phyloP scores from a whole-genome alignment of 805 yeast genomes.

The Saturnispora kantuleensis region DNA sequence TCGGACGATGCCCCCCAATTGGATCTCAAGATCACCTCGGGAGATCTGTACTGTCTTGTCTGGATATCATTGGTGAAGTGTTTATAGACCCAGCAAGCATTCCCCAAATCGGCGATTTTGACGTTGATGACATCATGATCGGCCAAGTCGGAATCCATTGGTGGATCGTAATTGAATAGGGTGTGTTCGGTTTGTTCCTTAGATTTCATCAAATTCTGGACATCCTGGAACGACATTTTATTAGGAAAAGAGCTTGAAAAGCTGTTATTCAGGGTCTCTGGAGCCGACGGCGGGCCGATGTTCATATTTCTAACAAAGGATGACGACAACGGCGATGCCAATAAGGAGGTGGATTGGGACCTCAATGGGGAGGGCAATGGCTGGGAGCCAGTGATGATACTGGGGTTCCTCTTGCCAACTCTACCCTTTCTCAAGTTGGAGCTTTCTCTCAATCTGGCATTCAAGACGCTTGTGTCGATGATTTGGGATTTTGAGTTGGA shows the following conservation, averaged over 20 bases:
- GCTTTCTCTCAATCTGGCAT: constrained; percentile 11
- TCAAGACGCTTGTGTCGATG: constrained; percentile 10
- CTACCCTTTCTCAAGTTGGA: constrained; percentile 26
- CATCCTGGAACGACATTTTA: constrained; percentile 21
- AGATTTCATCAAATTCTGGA: constrained; percentile 33
- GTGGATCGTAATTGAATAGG: constrained; percentile 24
- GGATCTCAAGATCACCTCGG: constrained; percentile 73
- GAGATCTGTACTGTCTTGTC: constrained; percentile 87
- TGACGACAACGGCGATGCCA: constrained; percentile 20
- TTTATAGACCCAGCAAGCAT: constrained; percentile 72
- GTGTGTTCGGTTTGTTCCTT: constrained; percentile 26
- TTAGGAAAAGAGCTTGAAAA: constrained; percentile 9
- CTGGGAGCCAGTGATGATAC: constrained; percentile 82
- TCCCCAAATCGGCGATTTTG: constrained; percentile 89
- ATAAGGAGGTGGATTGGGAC: constrained; percentile 30
- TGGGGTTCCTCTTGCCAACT: constrained; percentile 47
- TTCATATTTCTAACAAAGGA: constrained; percentile 4
- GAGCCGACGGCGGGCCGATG: constrained; percentile 12
- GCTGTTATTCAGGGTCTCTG: constrained; percentile 5
- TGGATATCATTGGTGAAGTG: constrained; percentile 87
- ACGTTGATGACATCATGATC: constrained; percentile 53
- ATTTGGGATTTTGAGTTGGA: constrained; percentile 14
- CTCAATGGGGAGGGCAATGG: constrained; percentile 84
- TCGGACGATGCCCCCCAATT: constrained; percentile 95
- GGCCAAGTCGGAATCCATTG: constrained; percentile 28